Base-by-base conservation (phyloP, 2,329 filamentous ascomycete species). In the Colletotrichum lupini region DNA sequence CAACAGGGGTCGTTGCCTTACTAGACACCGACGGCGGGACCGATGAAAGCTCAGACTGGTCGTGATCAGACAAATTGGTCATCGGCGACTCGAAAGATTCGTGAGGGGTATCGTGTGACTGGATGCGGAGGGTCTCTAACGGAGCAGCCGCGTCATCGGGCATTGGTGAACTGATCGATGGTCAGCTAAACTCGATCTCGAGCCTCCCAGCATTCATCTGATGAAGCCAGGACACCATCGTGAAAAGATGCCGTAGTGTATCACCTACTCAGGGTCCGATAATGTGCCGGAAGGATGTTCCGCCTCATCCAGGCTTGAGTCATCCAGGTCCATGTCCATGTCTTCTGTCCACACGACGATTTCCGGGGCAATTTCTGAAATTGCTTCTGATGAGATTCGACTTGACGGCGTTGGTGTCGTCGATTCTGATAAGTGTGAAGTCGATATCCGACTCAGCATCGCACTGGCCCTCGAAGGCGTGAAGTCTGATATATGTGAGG, bases 1-100 rank as follows among this genome's bases (percentile, higher is more conserved):
- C 89, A 71, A 88, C 81, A 58, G 90, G 90, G 56, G 90, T 92
- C 61, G 90, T 92, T 73, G 89, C 89, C 81, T 92, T 91, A 81
- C 91, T 92, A 75, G 90, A 91, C 52, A 84, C 79, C 5, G 86
- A 87, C 8, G 88, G 87, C n/a, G 85, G 85, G 22, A 84, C 81
- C 28, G 89, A 91, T 61, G 88, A 88, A 30, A 87, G 79, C 58
- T 91, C 89, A 64, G 89, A 91, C 30, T 85, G 81, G 67, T 91
- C 89, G 32, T 85, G 81, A 68, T 91, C 89, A 74, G 89, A 88
- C 37, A 87, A 75, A 70, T 81, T 83, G 22, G 88, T 88, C 24
- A 87, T 82, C n/a, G 89, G 89, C 16, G 89, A 91, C 58, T 84
- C 83, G 74, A 88, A 83, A 46, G 87, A 89, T 79, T 83, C 76